These are phyloP conservation scores for Hymenoscyphus repandus DNA, from an alignment of 2,329 filamentous ascomycete genomes.

Conservation along the genomic window DNA sequence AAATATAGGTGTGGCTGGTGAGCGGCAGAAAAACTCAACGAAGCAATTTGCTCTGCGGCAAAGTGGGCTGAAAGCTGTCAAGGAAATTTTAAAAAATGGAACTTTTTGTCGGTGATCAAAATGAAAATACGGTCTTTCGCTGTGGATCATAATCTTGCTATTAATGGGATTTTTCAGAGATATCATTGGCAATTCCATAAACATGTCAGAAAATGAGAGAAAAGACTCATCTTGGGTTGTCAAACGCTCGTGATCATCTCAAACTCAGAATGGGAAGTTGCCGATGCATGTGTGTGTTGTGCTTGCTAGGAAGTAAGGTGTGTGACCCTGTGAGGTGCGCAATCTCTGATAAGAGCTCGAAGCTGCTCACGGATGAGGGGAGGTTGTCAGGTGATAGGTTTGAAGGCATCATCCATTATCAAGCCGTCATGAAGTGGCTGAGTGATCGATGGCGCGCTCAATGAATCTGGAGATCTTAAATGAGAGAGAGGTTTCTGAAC, in stretches of 20 bases:
- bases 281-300: not conserved
- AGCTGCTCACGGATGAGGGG: not conserved
- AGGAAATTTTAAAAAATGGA: not conserved
- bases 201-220: no score
- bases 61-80: not conserved
- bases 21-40: not conserved
- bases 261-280: no score
- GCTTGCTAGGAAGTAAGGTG: not conserved
- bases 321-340: not conserved
- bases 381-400: not conserved
- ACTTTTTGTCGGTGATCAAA: not conserved
- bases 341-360: no score
- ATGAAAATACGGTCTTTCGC: not conserved
- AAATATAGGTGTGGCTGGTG: not conserved
- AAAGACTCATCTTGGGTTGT: no score
- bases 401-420: no score
- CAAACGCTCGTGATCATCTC: no score
- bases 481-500: not conserved
- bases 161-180: no score
- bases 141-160: not conserved
- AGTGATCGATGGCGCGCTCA: no score
- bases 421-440: no score
- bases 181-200: no score
- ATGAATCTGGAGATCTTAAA: not conserved
- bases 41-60: conserved; percentile 4